These are phyloP conservation scores for Phialocephala sp. DNA, from an alignment of 2,329 filamentous ascomycete species.

Conservation along the genomic window DNA sequence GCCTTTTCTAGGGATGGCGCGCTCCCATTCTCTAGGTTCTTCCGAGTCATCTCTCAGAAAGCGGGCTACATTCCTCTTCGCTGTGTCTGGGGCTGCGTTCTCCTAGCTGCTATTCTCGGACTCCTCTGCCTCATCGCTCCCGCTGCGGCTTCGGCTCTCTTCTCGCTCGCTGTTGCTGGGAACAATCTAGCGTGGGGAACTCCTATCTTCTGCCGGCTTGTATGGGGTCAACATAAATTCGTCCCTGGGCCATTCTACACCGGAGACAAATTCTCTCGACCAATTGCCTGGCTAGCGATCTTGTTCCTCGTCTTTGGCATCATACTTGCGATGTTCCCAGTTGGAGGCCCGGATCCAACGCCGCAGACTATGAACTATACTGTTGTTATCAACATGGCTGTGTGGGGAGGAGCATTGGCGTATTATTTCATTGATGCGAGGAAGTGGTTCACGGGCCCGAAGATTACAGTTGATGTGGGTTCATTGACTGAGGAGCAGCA, in stretches of 20 bases:
- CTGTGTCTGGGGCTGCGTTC: conserved; percentile 59
- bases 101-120: conserved; percentile 58
- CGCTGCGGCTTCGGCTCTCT: conserved; percentile 62
- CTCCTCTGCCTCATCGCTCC: conserved; percentile 62
- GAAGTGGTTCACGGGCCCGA: conserved; percentile 66
- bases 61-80: conserved; percentile 64
- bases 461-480: conserved; percentile 56
- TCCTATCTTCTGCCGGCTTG: conserved; percentile 62
- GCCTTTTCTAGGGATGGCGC: conserved; percentile 68
- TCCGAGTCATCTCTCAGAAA: conserved; percentile 56
- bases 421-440: conserved; percentile 63
- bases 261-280: conserved; percentile 53
- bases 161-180: conserved; percentile 63
- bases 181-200: conserved; percentile 66
- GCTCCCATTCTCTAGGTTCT: conserved; percentile 63
- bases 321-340: conserved; percentile 63
- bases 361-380: conserved; percentile 65
- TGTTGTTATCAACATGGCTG: conserved; percentile 62
- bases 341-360: conserved; percentile 57
- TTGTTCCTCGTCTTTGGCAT: conserved; percentile 61
- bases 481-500: conserved; percentile 41
- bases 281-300: conserved; percentile 59
- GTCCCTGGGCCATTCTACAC: conserved; percentile 65
- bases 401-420: conserved; percentile 60
- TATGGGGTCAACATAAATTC: conserved; percentile 64